Evolutionary conservation across 73 alveolate genomes (phyloP), one percentile per base, ranked within the genome.

Genomic region (Symbiodinium natans): DNA sequence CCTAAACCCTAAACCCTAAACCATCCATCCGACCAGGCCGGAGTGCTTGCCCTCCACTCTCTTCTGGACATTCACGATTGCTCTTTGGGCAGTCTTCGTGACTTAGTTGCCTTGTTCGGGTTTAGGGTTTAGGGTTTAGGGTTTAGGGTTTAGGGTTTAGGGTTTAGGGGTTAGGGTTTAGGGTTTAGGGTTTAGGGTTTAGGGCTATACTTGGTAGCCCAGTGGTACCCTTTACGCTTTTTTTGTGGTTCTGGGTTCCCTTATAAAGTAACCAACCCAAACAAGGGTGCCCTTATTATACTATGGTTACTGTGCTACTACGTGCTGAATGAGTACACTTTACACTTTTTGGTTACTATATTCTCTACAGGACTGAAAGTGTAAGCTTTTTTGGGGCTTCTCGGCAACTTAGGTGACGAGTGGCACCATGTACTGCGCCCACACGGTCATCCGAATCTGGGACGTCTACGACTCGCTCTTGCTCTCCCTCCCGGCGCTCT

Each of bases 391-490:
- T n/a, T n/a, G n/a, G n/a, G n/a, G n/a, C n/a, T n/a, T n/a, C n/a
- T n/a, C n/a, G n/a, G n/a, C n/a, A n/a, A n/a, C n/a, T n/a, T n/a
- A n/a, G n/a, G n/a, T n/a, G 56, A 43, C 27, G 21, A 27, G 95
- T 29, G 95, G 95, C 34, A 63, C 95, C n/a, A 38, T 83, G 88
- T 90, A 90, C 54, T 90, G 97, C 41, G 88, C 75, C 41, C 97
- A 90, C 77, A 59, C 97, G 27, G 25, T 73, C 84, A 33, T 34
- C 84, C 75, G 97, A 75, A 90, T 90, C 27, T 90, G 87, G 88
- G 97, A 90, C 38, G 56, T 90, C 80, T 90, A 90, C 29, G 97
- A 90, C 77, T 90, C 97, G 36, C n/a, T 71, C 52, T 13, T 41
- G 41, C 42, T 90, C 41, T 68, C 97, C 10, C 6, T 71, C 40